Evolutionary conservation across 148 eudicot species (phyloP), one percentile per base, ranked within the genome.

Genomic region (Rhododendron molle): DNA sequence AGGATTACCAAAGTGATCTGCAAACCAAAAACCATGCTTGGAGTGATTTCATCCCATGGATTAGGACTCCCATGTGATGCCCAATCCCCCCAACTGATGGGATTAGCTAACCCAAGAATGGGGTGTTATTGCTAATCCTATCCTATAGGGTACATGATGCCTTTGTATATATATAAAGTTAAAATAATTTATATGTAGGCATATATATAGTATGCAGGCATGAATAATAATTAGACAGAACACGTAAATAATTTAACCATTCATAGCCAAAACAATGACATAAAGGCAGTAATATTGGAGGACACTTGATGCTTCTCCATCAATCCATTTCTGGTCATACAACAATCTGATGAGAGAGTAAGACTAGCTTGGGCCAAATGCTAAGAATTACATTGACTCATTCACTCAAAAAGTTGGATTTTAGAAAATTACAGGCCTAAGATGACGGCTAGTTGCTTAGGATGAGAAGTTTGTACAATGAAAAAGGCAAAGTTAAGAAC

Each of bases 311-410:
- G 99, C 98, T 94, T 97, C 98, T 87, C 98, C 98, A 81, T 97
- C 98, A 90, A 98, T 97, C 98, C 99, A 97, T 86, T 93, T 94
- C 84, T 88, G 91, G 86, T 98, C 99, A 87, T 95, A 97, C 50
- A 97, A 88, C 88, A 97, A 87, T 91, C 99, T 92, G 88, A 97
- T 91, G 83, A 93, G 96, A 83, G 96, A 91, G 90, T 97, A 97
- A 52, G 98, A 95, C 89, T 93, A 97, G 90, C 99, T 94, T 85
- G 98, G 98, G 85, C 99, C 98, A 92, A 94, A 97, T 85, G 99
- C 94, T 85, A 95, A 83, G 54, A 97, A 32, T 32, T 32, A 32
- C 34, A 32, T 1, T 32, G 34, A 32, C 34, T 32, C 69, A 34
- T 21, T 23, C 67, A 60, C 62, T 38, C 14, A 52, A 28, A 67